These are phyloP conservation scores for Luffa aegyptiaca DNA, from an alignment of 306 rosid species.

Conservation along the genomic window DNA sequence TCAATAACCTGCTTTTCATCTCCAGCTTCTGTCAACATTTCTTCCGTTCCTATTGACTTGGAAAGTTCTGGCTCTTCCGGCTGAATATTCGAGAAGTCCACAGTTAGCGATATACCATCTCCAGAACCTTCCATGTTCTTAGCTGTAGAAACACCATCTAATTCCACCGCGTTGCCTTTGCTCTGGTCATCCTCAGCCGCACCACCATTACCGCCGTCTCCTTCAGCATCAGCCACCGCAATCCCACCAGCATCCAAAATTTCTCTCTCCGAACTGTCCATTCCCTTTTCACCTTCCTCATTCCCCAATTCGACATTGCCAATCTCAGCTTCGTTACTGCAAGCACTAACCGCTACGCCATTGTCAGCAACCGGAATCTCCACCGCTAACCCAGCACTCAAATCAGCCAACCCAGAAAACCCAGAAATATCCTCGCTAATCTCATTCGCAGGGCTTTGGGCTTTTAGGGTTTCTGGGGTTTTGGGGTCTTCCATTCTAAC, in stretches of 20 bases:
- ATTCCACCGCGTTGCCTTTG: conserved; percentile 1
- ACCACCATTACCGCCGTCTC: background rate
- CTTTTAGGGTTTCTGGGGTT: conserved; percentile 39
- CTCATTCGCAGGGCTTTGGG: conserved; percentile 19
- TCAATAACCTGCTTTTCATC: conserved; percentile 12
- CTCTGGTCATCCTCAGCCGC: background rate
- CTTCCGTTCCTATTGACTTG: background rate
- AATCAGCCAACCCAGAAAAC: conserved; percentile 21
- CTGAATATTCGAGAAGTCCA: conserved; percentile 26
- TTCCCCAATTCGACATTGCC: conserved; percentile 8
- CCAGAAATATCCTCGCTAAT: conserved; percentile 12
- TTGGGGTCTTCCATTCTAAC: conserved; percentile 29
- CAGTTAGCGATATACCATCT: conserved; percentile 25
- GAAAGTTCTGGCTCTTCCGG: conserved; percentile 13
- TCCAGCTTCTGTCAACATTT: conserved; percentile 10
- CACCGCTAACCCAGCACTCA: conserved; percentile 14
- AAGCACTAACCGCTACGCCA: conserved; percentile 10
- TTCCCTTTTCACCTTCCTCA: background rate
- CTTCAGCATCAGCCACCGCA: conserved; percentile 11
- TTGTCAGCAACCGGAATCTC: conserved; percentile 10
- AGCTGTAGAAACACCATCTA: conserved; percentile 8
- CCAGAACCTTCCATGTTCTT: conserved; percentile 21
- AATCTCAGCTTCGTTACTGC: conserved; percentile 9
- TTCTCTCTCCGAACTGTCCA: background rate
- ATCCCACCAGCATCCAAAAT: conserved; percentile 8